Evolutionary conservation across 2,329 filamentous ascomycete genomes (phyloP), one percentile per base, ranked within the genome.

Genomic region (Ophiostoma triangulosporum): DNA sequence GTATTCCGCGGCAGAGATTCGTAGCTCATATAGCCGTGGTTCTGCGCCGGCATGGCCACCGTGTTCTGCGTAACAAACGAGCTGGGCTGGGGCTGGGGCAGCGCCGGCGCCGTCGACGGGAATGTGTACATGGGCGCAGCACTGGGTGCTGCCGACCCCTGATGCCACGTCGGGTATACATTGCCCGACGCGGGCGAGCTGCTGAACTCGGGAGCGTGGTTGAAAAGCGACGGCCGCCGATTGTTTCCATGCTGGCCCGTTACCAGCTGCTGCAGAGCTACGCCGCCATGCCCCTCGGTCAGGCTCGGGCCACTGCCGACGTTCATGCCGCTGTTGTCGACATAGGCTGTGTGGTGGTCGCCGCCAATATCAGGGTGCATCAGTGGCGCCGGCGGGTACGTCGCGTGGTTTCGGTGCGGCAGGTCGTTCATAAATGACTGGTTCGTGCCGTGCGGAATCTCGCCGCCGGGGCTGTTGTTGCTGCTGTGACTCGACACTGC

Each of bases 71-170:
- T 57, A 9, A 64, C 63, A 56, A 65, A 68, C 1, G 57, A 48
- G 2, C 36, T 33, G 14, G 57, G 54, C 20, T 52, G 52, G 3
- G 36, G 8, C 33, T 51, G 55, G 3, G 31, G 22, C 1, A 31
- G 48, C 4, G 32, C 43, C 15, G 51, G 33, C 6, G 54, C 40
- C 6, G 54, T 45, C 4, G 64, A 57, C 22, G 68, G 65, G 51
- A 73, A 76, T 1, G 72, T 61, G 57, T 77, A 78, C 57, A 77
- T 63, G 0, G 72, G 58, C 0, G 72, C 62, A 2, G 67, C 67
- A 33, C 62, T 68, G 0, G 73, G 64, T 0, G 69, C 66, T 1
- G 68, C 66, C 3, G 73, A 72, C 14, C 63, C 63, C 22, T 70
- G 64, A 57, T 71, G 72, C 74, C 73, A 77, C 9, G 66, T 61